Evolutionary conservation across 306 rosid species (phyloP), one percentile per base, ranked within the genome.

Genomic region (Gillenia trifoliata): DNA sequence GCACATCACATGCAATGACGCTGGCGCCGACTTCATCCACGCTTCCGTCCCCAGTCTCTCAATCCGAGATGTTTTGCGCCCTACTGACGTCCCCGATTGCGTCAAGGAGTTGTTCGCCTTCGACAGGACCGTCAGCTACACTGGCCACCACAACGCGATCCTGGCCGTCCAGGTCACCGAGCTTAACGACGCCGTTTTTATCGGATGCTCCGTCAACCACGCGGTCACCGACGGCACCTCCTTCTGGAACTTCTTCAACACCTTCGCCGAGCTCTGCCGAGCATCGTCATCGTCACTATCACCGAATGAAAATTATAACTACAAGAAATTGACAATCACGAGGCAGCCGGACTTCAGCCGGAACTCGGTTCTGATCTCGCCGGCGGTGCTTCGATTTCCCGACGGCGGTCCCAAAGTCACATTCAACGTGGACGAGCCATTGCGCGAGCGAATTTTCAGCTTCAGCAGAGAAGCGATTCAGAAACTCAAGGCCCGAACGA

Each of bases 191-290:
- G 96, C 96, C 1, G 11, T 93, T 7, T 93, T 93, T 77, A 83
- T 93, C 6, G 98, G 91, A 22, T 85, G 91, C 78, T 34, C 93
- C 62, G 92, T 87, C 28, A 91, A 89, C 75, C 98, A 93, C 81
- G 88, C 97, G 40, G 85, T 93, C 63, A 81, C 74, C 0, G 98
- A 93, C 68, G 98, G 98, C 3, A 93, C 98, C 5, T 91, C 98
- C 19, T 89, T 91, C 68, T 94, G 98, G 98, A 89, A 94, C 71
- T 94, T 94, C 90, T 94, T 89, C 87, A 94, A 94, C 59, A 87
- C 89, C 13, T 94, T 94, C 80, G 96, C 98, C 0, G 93, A 89
- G 64, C 29, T 73, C 22, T 83, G 85, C 49, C 73, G 86, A 66
- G 83, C 78, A 0, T 77, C 70, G 0, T 11, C 34, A 4, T 55